Conservation (phyloP, 2,329 filamentous ascomycete genomes). For the Aspergillus luchuensis region DNA sequence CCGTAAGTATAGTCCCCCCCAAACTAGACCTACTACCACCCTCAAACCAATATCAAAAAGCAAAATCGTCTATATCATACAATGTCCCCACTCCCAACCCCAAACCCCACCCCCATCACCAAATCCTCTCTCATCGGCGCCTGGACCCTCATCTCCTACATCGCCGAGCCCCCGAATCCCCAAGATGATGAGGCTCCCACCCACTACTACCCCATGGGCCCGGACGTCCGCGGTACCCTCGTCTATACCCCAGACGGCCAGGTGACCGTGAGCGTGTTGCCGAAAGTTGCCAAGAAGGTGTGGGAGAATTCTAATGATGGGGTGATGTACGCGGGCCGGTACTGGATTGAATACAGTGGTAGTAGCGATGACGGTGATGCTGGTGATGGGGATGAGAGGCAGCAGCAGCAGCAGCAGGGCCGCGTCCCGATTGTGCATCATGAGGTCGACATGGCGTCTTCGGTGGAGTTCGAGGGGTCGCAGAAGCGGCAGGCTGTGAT, state of each 20-base stretch:
- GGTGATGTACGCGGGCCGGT: conserved; percentile 1
- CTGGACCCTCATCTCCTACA: neutral
- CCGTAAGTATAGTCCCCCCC: no score
- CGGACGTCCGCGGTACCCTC: neutral
- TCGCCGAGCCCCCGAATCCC: neutral
- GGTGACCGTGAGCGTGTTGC: conserved; percentile 1
- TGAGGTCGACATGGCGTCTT: conserved; percentile 2
- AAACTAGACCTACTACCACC: no score
- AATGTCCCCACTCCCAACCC: neutral
- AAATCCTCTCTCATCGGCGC: neutral
- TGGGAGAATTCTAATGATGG: neutral
- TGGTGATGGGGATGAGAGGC: neutral
- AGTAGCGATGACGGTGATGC: neutral
- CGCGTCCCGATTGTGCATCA: neutral
- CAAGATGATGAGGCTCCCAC: neutral
- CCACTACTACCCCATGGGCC: neutral
- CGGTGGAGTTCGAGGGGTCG: neutral
- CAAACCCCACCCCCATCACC: neutral
- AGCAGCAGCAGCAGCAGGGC: no score
- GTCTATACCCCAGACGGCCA: neutral
- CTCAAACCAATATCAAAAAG: neutral
- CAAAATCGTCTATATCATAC: neutral
- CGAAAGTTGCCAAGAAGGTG: neutral
- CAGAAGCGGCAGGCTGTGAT: neutral
- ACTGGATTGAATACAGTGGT: neutral